phyloP scores from a whole-genome alignment of 2,329 filamentous ascomycete genomes.

The Talaromyces albobiverticillius region DNA sequence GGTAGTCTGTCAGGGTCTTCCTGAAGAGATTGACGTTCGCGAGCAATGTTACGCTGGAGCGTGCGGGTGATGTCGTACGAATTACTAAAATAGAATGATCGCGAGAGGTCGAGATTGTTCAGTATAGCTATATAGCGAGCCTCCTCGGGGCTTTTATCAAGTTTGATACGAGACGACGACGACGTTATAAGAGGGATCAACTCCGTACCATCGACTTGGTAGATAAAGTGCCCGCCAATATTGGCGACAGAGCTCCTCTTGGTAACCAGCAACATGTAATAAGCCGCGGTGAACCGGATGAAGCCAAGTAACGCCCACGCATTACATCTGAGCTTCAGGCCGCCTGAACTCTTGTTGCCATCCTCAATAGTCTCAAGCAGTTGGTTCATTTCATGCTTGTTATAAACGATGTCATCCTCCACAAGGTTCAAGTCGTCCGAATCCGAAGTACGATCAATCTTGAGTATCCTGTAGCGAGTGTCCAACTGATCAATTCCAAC shows the following conservation, averaged over 20 bases:
- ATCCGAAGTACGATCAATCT: conserved; percentile 87
- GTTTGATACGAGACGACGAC: conserved; percentile 62
- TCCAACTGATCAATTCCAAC: conserved; percentile 91
- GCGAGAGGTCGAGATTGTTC: conserved; percentile 83
- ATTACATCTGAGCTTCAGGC: conserved; percentile 82
- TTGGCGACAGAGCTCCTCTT: conserved; percentile 95
- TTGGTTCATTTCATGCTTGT: conserved; percentile 85
- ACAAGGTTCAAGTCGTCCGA: conserved; percentile 75
- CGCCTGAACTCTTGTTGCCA: conserved; percentile 86
- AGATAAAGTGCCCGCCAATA: conserved; percentile 93
- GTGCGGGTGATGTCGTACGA: conserved; percentile 94
- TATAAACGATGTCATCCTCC: conserved; percentile 94
- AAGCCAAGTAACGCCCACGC: conserved; percentile 95
- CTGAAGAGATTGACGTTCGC: conserved; percentile 69
- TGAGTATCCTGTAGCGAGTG: conserved; percentile 82
- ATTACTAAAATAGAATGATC: conserved; percentile 97
- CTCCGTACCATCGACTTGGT: conserved; percentile 92
- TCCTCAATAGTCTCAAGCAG: conserved; percentile 93
- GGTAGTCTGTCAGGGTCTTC: conserved; percentile 61
- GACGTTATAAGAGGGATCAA: conserved; percentile 80
- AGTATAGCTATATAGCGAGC: conserved; percentile 83
- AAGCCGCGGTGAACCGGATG: conserved; percentile 90
- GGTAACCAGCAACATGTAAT: conserved; percentile 96
- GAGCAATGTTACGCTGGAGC: conserved; percentile 85
- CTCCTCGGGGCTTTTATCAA: conserved; percentile 86